Evolutionary conservation across 257 asterid genomes (phyloP).

Genomic region (Solanum dulcamara): DNA sequence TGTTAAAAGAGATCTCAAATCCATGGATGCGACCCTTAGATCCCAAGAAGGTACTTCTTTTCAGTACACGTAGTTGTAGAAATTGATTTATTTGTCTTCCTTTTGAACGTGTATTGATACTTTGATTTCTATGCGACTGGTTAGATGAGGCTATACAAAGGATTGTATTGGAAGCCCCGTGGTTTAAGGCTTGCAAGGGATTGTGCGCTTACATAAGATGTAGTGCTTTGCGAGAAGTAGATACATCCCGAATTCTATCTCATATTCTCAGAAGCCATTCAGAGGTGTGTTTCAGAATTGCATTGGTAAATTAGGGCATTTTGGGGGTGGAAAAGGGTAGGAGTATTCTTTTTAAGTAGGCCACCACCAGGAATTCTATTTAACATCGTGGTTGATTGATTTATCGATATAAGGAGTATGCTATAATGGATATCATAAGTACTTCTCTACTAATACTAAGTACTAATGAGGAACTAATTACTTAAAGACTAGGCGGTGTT

Average conservation of each 20-base stretch:
- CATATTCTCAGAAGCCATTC: conserved; percentile 31
- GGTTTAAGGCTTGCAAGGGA: conserved; percentile 77
- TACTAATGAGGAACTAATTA: neutral
- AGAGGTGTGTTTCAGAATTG: conserved; percentile 28
- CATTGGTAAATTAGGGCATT: neutral
- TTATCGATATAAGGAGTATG: neutral
- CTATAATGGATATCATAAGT: neutral
- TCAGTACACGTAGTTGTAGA: neutral
- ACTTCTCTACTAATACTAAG: neutral
- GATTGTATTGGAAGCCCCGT: conserved; percentile 67
- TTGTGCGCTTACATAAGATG: conserved; percentile 89
- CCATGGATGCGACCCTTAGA: conserved; percentile 69
- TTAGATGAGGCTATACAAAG: conserved; percentile 81
- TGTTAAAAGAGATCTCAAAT: conserved; percentile 64
- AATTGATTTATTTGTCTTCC: neutral
- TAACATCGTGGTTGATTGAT: neutral
- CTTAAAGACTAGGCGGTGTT: neutral
- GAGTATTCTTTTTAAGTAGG: neutral
- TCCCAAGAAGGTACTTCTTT: conserved; percentile 48
- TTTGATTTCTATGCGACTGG: neutral
- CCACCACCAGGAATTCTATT: neutral
- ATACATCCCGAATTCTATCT: conserved; percentile 48
- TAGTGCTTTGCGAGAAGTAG: conserved; percentile 83
- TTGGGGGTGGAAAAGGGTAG: neutral
- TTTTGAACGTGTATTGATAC: neutral